Base-by-base conservation (phyloP, 345 rosid genomes). In the Populus nigra region DNA sequence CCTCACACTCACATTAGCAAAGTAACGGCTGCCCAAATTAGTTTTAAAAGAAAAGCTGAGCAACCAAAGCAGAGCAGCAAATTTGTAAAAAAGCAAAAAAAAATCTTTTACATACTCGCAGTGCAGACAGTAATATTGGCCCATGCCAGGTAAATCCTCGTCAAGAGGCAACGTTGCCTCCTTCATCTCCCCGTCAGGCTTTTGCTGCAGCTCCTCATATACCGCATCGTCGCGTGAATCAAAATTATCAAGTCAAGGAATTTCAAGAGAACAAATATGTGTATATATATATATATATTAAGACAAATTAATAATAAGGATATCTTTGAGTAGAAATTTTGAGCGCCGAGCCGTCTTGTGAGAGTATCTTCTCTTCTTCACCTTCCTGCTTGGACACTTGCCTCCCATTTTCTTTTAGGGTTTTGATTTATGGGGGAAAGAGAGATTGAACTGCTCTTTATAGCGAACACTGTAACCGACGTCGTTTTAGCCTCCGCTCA, bases 91-190 rank as follows among this genome's bases (percentile, higher is more conserved):
- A 31, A 57, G 2, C 23, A 22, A 55, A 38, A 1, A 29, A 36
- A 17, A 11, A 9, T 59, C 13, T 43, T 43, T 43, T 9, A 72
- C 91, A 57, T 82, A 96, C 99, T 96, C 98, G 96, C 99, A 96
- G 86, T 89, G 95, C 49, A 92, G 78, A 89, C 99, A 96, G 81
- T 94, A 96, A 84, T 83, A 90, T 74, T 96, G 99, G 5, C 98
- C 99, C 99, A 96, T 96, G 55, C 98, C 99, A 71, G 99, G 99
- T 71, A 94, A 89, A 73, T 96, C 97, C 76, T 92, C 96, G 65
- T 94, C 97, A 31, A 84, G 77, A 53, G 98, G 93, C 69, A 87
- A 79, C 20, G 85, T 59, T 23, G 16, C 84, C 81, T 83, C 84
- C 80, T 84, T 85, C 41, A 81, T 77, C 83, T 79, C 95, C 10